Base-by-base conservation (phyloP, 805 yeast genomes). In the Barnettozyma vustinii region DNA sequence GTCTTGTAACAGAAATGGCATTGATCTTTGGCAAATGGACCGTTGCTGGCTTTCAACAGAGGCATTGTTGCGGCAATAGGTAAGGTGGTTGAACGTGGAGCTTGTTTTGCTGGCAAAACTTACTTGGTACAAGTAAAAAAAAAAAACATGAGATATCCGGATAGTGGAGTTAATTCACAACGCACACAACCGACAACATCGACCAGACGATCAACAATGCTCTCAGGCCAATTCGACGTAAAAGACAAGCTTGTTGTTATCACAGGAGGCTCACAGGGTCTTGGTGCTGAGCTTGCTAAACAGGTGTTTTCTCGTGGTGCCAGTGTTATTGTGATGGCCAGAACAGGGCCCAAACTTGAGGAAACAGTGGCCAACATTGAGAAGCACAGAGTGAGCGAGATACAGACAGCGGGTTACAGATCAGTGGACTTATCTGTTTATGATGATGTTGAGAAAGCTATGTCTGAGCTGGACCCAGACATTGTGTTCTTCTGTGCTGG, bases 201-300 rank as follows among this genome's bases (percentile, higher is more conserved):
- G 16, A 5, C 42, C 25, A 39, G 10, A 23, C 30, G 6, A 39
- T 21, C 18, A 21, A 21, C 16, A 25, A 44, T 44, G 45, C 42
- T 48, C 13, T 26, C 40, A 40, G 58, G 58, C 3, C 53, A 58
- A 30, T 60, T 60, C 41, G 43, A 55, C 13, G 52, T 65, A 16
- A 52, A 50, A 3, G 70, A 77, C 10, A 69, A 74, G 45, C 62
- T 77, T 1, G 90, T 84, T 3, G 74, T 92, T 16, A 75, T 92
- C n/a, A 79, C 96, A 0, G 99, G 99, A 4, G 98, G 89, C 0
- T 89, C 97, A 0, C 99, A 92, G 61, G 99, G 99, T 0, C 71
- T 92, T 1, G 99, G 99, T 0, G 81, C 81, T 3, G 87, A 84
- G 36, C 65, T 92, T 49, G 96, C 96, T 0, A 69, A 70, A 39